These are phyloP conservation scores for Dictyostelium purpureum DNA, from an alignment of 78 protist genomes.

Conservation along the genomic window DNA sequence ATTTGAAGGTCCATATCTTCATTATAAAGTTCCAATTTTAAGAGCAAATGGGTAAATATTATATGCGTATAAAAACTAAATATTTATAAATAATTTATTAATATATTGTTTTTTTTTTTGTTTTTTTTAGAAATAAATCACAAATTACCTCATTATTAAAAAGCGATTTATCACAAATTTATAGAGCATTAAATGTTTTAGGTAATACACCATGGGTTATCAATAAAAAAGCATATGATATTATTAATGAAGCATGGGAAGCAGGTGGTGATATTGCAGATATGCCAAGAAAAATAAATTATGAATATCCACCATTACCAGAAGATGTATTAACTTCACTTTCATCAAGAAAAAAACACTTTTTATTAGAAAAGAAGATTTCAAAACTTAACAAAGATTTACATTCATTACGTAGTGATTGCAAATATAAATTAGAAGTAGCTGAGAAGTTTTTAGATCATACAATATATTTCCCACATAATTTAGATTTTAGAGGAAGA, in stretches of 20 bases:
- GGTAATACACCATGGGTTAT: conserved; percentile 85
- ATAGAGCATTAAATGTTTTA: conserved; percentile 76
- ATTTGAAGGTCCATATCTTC: conserved; percentile 12
- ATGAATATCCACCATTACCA: conserved; percentile 56
- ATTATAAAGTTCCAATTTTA: conserved; percentile 31
- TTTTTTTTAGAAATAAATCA: not conserved
- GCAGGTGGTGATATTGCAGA: conserved; percentile 73
- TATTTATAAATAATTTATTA: not conserved
- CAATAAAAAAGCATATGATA: conserved; percentile 38
- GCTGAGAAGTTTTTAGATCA: conserved; percentile 13
- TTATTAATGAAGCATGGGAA: conserved; percentile 43
- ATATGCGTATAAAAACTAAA: not conserved
- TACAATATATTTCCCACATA: conserved; percentile 92
- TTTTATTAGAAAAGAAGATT: not conserved
- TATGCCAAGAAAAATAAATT: conserved; percentile 24
- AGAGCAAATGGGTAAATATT: conserved; percentile 33
- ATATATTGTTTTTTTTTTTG: not conserved
- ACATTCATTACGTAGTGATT: conserved; percentile 78
- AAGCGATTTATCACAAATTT: conserved; percentile 30
- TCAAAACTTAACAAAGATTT: conserved; percentile 52
- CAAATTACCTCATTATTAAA: conserved; percentile 19
- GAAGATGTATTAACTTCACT: not conserved
- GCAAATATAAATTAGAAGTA: conserved; percentile 58
- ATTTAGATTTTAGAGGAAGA: conserved; percentile 98
- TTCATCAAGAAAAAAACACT: not conserved